These are phyloP conservation scores for Kodamaea laetipori DNA, from an alignment of 805 yeast species.

Conservation along the genomic window DNA sequence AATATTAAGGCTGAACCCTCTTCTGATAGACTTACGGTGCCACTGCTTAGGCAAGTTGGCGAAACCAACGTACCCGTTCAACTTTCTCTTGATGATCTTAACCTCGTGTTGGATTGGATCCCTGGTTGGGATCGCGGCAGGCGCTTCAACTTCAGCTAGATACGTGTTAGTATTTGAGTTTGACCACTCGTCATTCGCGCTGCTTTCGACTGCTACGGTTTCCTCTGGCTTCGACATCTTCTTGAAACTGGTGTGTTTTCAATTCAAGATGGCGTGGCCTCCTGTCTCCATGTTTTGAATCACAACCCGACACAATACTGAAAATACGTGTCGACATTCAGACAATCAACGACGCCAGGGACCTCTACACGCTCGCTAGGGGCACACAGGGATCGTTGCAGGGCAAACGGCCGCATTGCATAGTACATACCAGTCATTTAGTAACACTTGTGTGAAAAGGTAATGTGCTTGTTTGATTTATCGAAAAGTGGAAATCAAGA, in stretches of 20 bases:
- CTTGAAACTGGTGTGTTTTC: no score
- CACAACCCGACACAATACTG: slow-evolving; percentile 4
- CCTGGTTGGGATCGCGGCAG: slow-evolving; percentile 13
- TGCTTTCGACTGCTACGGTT: neutral
- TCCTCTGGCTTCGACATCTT: no score
- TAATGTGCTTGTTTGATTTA: slow-evolving; percentile 8
- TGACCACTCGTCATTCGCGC: neutral
- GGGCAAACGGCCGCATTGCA: neutral
- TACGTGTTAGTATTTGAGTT: slow-evolving; percentile 10
- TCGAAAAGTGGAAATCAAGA: slow-evolving; percentile 8
- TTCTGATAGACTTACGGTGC: slow-evolving; percentile 84
- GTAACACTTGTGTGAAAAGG: slow-evolving; percentile 5
- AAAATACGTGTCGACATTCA: slow-evolving; percentile 5
- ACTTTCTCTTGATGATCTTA: slow-evolving; percentile 76
- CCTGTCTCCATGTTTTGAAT: slow-evolving; percentile 3
- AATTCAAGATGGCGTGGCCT: neutral
- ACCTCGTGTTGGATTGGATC: slow-evolving; percentile 37
- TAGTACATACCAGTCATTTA: slow-evolving; percentile 4
- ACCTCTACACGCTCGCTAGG: neutral
- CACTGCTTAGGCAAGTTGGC: slow-evolving; percentile 98
- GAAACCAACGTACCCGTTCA: slow-evolving; percentile 93
- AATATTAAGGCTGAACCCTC: slow-evolving; percentile 84
- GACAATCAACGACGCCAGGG: neutral
- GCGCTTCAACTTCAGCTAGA: slow-evolving; percentile 19
- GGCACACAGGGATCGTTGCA: neutral